Base-by-base conservation (phyloP, 805 yeast genomes). In the Nakazawaea ishiwadae region DNA sequence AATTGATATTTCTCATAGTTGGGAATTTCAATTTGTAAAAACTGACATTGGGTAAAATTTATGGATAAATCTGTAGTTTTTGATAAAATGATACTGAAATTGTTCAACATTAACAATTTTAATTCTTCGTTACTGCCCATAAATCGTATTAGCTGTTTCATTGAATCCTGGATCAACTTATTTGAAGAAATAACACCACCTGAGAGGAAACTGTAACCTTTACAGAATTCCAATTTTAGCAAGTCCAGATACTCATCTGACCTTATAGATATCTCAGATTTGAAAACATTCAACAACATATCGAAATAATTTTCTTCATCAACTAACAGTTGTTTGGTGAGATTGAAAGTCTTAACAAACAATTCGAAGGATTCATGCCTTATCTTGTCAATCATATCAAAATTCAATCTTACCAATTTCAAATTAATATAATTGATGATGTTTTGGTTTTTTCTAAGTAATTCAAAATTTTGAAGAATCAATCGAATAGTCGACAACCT, bases 301-400 rank as follows among this genome's bases (percentile, higher is more conserved):
- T 29, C 29, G 37, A 61, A 68, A 48, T 68, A 67, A 12, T 54
- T 51, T 9, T 47, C 46, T 29, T 26, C 37, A 5, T 37, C 31
- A 17, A 37, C 38, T 17, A 26, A 27, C 3, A 18, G 19, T 16
- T 10, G 8, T n/a, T n/a, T 29, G n/a, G n/a, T n/a, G n/a, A 18
- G 24, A 7, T 21, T 20, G 9, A n/a, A 14, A 4, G 35, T 32
- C 16, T 32, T 40, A 12, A 56, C 32, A 4, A 79, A 48, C n/a
- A 78, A 47, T 5, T 36, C 26, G 6, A 73, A 52, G 0, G 89
- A 63, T 7, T 53, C 53, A 0, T 50, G 18, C 37, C 88, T 61
- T 4, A 83, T 54, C 39, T 65, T 72, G 44, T 75, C 84, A 42
- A 82, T 74, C 3, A 78, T 67, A 53, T 87, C 96, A 1, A 80